phyloP scores from a whole-genome alignment of 352 stramenopile genomes.

The Phytophthora cajani region DNA sequence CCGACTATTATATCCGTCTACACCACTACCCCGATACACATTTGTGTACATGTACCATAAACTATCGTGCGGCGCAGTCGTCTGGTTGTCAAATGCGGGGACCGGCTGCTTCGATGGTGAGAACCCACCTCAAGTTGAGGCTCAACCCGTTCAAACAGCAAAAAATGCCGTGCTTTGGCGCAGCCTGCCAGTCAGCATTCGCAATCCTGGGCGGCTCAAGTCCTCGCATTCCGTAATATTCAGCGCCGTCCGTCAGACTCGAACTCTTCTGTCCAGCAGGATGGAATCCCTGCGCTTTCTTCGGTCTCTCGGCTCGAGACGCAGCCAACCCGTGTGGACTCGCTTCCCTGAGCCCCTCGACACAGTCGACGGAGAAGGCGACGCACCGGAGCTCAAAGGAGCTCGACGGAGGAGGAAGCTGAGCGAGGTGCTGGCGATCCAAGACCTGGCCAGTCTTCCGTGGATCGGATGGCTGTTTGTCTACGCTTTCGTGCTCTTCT shows the following conservation, averaged over 20 bases:
- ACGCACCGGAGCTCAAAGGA: not conserved
- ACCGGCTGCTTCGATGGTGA: conserved; percentile 1
- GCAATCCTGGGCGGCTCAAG: not conserved
- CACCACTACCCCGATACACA: not conserved
- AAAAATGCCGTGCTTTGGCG: not conserved
- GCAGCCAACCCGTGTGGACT: not conserved
- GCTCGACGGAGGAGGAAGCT: not conserved
- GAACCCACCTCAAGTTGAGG: not conserved
- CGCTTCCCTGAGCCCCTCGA: not conserved
- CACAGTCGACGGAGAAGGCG: not conserved
- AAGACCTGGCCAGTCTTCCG: not conserved
- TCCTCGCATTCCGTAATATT: not conserved
- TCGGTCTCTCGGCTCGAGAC: not conserved
- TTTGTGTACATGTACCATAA: no score
- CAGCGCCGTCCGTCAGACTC: conserved; percentile 2
- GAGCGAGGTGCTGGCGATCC: not conserved
- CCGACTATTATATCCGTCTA: not conserved
- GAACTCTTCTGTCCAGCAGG: not conserved
- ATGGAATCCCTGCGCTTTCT: not conserved
- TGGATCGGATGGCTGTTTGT: conserved; percentile 19
- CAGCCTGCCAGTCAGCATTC: not conserved
- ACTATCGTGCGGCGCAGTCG: conserved; percentile 3
- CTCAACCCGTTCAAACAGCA: conserved; percentile 6
- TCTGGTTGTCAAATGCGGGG: conserved; percentile 1
- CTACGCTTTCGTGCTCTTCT: conserved; percentile 14